Evolutionary conservation across 192 early-diverging fungal genomes (phyloP).

Genomic region (Funneliformis mosseae): DNA sequence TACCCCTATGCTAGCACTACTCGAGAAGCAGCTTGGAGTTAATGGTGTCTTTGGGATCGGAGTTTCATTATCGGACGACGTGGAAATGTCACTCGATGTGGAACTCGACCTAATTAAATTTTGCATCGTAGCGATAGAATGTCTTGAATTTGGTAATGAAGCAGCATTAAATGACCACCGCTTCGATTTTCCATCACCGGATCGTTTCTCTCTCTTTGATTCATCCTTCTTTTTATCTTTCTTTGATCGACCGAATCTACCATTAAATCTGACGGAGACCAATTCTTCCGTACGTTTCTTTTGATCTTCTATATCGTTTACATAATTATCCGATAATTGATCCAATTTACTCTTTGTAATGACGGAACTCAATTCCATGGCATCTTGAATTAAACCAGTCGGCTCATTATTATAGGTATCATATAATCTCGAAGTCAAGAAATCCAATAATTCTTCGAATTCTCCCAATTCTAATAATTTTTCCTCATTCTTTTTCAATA

Average conservation of each 20-base stretch:
- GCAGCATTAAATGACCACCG: slow-evolving; percentile 14
- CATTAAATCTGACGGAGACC: slow-evolving; percentile 53
- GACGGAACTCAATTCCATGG: slow-evolving; percentile 64
- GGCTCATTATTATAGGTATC: slow-evolving; percentile 68
- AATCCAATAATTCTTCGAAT: slow-evolving; percentile 82
- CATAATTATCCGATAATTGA: slow-evolving; percentile 62
- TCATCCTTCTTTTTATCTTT: slow-evolving; percentile 24
- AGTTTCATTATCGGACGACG: background rate
- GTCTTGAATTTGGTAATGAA: background rate
- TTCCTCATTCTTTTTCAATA: slow-evolving; percentile 81
- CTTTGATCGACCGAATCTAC: slow-evolving; percentile 42
- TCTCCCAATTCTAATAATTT: slow-evolving; percentile 65
- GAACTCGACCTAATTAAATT: background rate
- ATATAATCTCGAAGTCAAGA: slow-evolving; percentile 82
- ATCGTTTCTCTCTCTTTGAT: slow-evolving; percentile 25
- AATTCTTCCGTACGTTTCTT: slow-evolving; percentile 53
- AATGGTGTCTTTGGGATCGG: background rate
- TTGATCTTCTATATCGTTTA: slow-evolving; percentile 52
- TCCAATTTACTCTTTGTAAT: slow-evolving; percentile 76
- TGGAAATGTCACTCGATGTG: background rate
- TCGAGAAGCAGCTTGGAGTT: slow-evolving; percentile 29
- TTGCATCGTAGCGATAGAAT: background rate
- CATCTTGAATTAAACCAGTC: slow-evolving; percentile 74
- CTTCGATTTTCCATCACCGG: background rate
- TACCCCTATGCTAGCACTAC: slow-evolving; percentile 35